Evolutionary conservation across 2,329 filamentous ascomycete species (phyloP).

Genomic region (Cercospora beticola): DNA sequence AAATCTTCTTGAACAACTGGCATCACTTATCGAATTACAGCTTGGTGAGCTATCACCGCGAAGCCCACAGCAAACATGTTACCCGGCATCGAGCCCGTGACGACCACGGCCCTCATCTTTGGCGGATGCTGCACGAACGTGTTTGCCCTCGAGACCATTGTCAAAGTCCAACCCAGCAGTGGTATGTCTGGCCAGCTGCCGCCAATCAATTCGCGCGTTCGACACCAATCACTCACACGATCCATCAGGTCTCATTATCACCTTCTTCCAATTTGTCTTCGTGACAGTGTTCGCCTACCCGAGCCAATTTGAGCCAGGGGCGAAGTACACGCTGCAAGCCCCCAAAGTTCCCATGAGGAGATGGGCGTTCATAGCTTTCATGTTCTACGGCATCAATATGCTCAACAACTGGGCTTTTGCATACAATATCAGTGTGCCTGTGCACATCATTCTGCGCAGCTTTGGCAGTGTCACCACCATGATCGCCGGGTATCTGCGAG

Average conservation of each 20-base stretch:
- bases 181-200: conserved; percentile 54
- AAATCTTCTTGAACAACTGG: not conserved
- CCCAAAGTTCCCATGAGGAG: conserved; percentile 79
- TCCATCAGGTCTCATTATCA: conserved; percentile 61
- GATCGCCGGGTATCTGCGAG: conserved; percentile 80
- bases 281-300: conserved; percentile 62
- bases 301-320: conserved; percentile 51
- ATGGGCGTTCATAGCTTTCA: conserved; percentile 83
- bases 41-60: not conserved
- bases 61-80: conserved; percentile 11
- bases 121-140: conserved; percentile 96
- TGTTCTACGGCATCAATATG: conserved; percentile 93
- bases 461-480: conserved; percentile 96
- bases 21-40: not conserved
- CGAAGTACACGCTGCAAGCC: conserved; percentile 70
- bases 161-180: conserved; percentile 83
- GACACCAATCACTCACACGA: not conserved
- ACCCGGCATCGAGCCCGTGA: conserved; percentile 25
- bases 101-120: conserved; percentile 82
- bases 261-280: conserved; percentile 52
- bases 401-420: conserved; percentile 98
- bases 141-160: conserved; percentile 92
- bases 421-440: conserved; percentile 91
- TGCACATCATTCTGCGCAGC: conserved; percentile 94
- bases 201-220: not conserved